Evolutionary conservation across 2,329 filamentous ascomycete genomes (phyloP).

Genomic region (Colletotrichum camelliae): DNA sequence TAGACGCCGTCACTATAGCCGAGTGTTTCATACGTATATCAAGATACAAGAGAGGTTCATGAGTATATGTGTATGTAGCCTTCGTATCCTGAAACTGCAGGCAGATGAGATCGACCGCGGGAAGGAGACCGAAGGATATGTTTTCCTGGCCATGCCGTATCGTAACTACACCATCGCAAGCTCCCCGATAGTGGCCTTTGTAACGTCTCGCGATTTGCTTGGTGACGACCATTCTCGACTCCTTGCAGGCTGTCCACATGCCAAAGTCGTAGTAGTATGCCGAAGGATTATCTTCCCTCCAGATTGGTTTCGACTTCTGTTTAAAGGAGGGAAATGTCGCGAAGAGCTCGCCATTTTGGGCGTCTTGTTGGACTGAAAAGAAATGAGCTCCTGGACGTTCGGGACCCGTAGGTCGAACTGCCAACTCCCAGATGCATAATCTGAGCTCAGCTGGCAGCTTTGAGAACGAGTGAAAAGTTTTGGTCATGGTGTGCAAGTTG

Average conservation of each 20-base stretch:
- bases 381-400: background rate
- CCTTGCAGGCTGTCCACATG: conserved; percentile 1
- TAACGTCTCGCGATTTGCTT: background rate
- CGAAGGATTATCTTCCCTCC: background rate
- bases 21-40: background rate
- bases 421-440: background rate
- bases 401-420: background rate
- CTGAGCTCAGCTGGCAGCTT: background rate
- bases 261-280: background rate
- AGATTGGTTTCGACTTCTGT: background rate
- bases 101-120: background rate
- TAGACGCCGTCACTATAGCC: background rate
- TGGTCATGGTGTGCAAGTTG: background rate
- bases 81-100: background rate
- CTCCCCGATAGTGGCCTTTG: fast-evolving
- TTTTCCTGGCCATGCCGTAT: background rate
- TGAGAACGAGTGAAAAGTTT: background rate
- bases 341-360: background rate
- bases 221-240: background rate
- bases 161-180: background rate
- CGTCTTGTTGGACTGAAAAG: background rate
- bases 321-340: background rate
- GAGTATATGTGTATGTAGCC: fast-evolving
- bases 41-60: background rate
- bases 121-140: background rate